Conservation (phyloP, 225 moss, liverwort and hornwort species). For the Asterella californica region DNA sequence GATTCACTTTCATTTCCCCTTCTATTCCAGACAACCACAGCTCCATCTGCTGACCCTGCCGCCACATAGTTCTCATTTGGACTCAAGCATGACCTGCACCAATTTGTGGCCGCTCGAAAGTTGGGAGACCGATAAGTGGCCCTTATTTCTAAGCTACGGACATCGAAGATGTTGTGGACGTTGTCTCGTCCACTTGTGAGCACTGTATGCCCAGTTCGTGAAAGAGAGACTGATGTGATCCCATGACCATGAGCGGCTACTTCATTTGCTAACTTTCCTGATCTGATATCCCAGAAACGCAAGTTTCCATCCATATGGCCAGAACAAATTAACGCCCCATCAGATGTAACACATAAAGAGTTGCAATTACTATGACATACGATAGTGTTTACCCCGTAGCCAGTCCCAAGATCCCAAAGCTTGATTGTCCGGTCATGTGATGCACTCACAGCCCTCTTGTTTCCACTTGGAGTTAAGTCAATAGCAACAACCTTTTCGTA, state of each 20-base stretch:
- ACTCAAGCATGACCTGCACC: constrained; percentile 79
- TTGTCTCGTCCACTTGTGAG: constrained; percentile 86
- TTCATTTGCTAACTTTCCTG: constrained; percentile 78
- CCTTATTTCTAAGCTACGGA: constrained; percentile 72
- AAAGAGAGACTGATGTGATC: constrained; percentile 80
- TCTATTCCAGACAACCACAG: constrained; percentile 73
- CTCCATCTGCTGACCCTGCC: constrained; percentile 73
- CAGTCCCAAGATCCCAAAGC: constrained; percentile 76
- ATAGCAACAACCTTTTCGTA: constrained; percentile 78
- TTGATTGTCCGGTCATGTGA: constrained; percentile 82
- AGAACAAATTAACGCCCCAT: constrained; percentile 72
- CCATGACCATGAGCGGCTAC: constrained; percentile 82
- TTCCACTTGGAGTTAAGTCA: constrained; percentile 64
- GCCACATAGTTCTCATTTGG: constrained; percentile 76
- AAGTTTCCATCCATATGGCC: constrained; percentile 91
- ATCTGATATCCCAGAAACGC: constrained; percentile 80
- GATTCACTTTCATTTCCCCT: constrained; percentile 52
- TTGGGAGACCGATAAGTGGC: constrained; percentile 66
- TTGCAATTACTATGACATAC: constrained; percentile 90
- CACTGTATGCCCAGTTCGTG: constrained; percentile 60
- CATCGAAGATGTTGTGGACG: constrained; percentile 78
- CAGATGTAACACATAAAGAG: constrained; percentile 69
- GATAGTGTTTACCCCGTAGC: constrained; percentile 73
- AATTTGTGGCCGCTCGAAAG: constrained; percentile 70
- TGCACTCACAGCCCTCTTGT: constrained; percentile 72